Evolutionary conservation across 371 early-diverging fungal genomes (phyloP), one percentile per base, ranked within the genome.

Genomic region (Mucor ambiguus): DNA sequence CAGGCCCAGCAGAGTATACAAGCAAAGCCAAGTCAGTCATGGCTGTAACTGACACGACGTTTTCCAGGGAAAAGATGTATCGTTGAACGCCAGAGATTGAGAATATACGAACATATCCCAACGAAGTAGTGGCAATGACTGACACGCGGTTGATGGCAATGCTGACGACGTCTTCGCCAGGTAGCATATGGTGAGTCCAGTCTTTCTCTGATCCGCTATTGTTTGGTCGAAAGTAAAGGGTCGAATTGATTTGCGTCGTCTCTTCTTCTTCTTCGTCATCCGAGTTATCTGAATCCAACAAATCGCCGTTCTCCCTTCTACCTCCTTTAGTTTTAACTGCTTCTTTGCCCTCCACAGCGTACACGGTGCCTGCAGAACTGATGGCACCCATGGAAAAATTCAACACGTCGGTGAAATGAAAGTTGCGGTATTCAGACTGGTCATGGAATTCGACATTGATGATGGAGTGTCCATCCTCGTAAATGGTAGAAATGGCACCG

Each of bases 391-490:
- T 83, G 1, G 88, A 81, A 75, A 85, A 95, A 33, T 88, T 84
- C 61, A 79, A 76, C 60, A 83, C 82, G 68, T 97, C 96, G 2
- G 89, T 86, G 58, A 97, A 95, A 65, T 92, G 90, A 60, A 92
- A 89, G 61, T 92, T 90, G 26, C 93, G 84, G 56, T 87, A 80
- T 20, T 82, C 63, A 7, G 91, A 78, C 66, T 93, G 88, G 80
- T 97, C 96, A 70, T 94, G 92, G 63, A 92, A 95, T 55, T 93
- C 92, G 4, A 97, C 91, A 66, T 92, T 89, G 37, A 97, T 74
- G 4, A 91, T 88, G 4, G 88, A 85, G 70, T 91, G 87, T 0
- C 85, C 76, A 8, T 81, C 87, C 66, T 93, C 90, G 35, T 83
- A 82, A 38, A 94, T 86, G 8, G 91, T 81, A 20, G 86, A 84